Percentiles rank a stretch among this genome's conserved stretches.
Evolutionary conservation across 1,284 basidiomycete genomes (phyloP).

Genomic region (Malassezia yamatoensis): DNA sequence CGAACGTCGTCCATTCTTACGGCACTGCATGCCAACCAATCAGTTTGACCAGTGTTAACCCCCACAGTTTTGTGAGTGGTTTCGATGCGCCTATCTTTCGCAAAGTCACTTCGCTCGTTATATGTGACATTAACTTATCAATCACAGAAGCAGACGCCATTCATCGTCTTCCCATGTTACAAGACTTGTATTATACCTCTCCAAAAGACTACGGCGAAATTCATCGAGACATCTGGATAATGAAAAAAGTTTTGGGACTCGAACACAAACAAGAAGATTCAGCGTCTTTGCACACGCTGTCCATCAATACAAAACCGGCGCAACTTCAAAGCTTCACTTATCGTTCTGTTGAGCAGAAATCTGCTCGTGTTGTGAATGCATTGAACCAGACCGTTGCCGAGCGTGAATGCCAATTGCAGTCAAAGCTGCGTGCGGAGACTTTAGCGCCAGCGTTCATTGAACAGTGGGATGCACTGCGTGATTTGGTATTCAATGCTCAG

Average conservation of each 20-base stretch:
- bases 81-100: conserved; percentile 42
- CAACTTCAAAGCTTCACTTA: not conserved
- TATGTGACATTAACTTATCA: conserved; percentile 40
- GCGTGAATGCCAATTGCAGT: no score
- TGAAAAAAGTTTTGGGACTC: conserved; percentile 21
- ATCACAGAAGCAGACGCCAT: conserved; percentile 39
- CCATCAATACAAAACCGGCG: conserved; percentile 1
- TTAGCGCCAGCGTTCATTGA: conserved; percentile 17
- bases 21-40: conserved; percentile 43
- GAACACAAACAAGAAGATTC: not conserved
- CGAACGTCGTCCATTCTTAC: conserved; percentile 32
- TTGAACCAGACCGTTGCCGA: not conserved
- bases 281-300: no score
- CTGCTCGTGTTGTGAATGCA: not conserved
- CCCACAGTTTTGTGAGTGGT: conserved; percentile 38
- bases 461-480: conserved; percentile 39
- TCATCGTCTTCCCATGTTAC: conserved; percentile 28
- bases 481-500: conserved; percentile 23
- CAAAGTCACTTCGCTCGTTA: conserved; percentile 25
- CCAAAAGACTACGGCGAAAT: conserved; percentile 40
- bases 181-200: conserved; percentile 28
- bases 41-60: conserved; percentile 36
- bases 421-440: not conserved
- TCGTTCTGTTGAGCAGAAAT: not conserved
- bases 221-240: conserved; percentile 24